Evolutionary conservation across 1,284 basidiomycete species (phyloP), one percentile per base, ranked within the genome.

Genomic region (Xerocomus nothofagi): DNA sequence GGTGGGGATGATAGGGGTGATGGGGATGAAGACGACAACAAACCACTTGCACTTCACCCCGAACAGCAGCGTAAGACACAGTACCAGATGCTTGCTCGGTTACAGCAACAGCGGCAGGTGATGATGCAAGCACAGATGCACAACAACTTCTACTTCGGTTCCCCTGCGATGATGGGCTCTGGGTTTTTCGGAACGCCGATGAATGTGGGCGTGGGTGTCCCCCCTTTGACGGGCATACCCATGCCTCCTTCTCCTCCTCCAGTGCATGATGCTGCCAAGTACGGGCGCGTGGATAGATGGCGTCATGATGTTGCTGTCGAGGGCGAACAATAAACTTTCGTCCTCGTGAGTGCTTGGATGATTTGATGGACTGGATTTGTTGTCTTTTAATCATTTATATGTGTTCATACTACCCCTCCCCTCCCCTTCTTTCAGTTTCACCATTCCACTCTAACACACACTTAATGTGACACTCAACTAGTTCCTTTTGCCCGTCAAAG

Each of bases 81-180:
- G 60, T 83, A 81, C 61, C 77, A 83, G 54, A 79, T 87, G 74
- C 70, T 84, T 56, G 73, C 78, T n/a, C 78, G 76, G 50, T 70
- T 77, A 51, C 82, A 78, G 43, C 77, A 80, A 37, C 81, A 82
- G 53, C 81, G 83, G 58, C 79, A 82, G 61, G 77, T 89, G 72
- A 78, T 89, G 76, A 77, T 88, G 76, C 86, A 88, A 59, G 80
- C 84, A 30, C 86, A 88, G 60, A 76, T 89, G 74, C 81, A 82
- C 34, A 81, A 79, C 52, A 83, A 71, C 59, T 84, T 91, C 78
- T 84, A 86, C 62, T 88, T 88, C 69, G 75, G 78, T 39, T 68
- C 70, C 15, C 76, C 82, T 39, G 75, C 80, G 6, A 81, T 89
- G 78, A 82, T 88, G 76, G 74, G 75, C 34, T 76, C 81, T 38